Conservation (phyloP, 768 basidiomycete genomes). For the Phaeotremella fagi region DNA sequence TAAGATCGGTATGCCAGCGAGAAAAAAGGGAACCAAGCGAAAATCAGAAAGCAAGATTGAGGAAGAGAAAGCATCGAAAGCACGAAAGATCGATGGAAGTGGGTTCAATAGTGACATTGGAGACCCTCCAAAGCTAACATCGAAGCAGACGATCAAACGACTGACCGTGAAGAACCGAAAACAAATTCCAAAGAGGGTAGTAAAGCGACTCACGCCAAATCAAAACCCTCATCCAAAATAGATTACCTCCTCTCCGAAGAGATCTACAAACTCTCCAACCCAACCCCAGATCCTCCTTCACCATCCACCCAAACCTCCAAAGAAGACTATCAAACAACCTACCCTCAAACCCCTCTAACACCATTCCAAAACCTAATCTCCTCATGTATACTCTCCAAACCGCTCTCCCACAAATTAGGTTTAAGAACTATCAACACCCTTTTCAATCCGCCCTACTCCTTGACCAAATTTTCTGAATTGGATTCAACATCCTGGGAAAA, state of each 20-base stretch:
- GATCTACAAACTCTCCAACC: conserved; percentile 31
- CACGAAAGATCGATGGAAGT: no score
- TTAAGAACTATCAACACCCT: conserved; percentile 34
- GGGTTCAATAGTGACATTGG: neutral
- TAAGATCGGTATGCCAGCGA: no score
- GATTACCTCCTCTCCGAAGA: conserved; percentile 36
- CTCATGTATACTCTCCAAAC: conserved; percentile 32
- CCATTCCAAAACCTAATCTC: conserved; percentile 36
- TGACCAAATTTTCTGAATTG: conserved; percentile 19
- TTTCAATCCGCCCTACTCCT: conserved; percentile 28
- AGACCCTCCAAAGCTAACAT: neutral
- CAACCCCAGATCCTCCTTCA: conserved; percentile 5
- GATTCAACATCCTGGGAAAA: conserved; percentile 26
- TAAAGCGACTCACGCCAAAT: neutral
- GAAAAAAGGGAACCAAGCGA: no score
- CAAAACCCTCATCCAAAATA: neutral
- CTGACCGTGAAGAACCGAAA: neutral
- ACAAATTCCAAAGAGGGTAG: neutral
- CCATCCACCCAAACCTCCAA: neutral
- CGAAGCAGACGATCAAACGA: no score
- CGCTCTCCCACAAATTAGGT: conserved; percentile 35
- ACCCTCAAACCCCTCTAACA: conserved; percentile 33
- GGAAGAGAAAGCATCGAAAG: no score
- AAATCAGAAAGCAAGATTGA: no score
- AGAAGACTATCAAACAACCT: conserved; percentile 1